Percentiles rank a stretch among this genome's conserved stretches.
phyloP scores from a whole-genome alignment of 306 rosid species.

The Castanospermum australe region DNA sequence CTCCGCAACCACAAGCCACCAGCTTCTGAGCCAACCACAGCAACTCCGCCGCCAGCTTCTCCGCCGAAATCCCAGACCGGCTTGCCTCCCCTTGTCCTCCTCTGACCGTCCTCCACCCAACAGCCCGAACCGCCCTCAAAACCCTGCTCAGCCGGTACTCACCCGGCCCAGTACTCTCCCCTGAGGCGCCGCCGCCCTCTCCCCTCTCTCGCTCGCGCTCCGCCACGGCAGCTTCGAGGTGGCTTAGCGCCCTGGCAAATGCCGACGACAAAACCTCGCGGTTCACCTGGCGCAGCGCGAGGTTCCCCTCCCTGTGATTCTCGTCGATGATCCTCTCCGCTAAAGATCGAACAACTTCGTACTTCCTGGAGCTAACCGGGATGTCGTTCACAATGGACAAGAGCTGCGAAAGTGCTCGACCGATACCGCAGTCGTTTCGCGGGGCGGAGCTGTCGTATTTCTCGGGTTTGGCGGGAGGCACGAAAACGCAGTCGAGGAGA shows the following conservation, averaged over 20 bases:
- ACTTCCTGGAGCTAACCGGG: constrained; percentile 66
- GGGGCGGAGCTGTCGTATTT: background rate
- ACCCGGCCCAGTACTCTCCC: background rate
- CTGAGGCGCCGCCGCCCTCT: background rate
- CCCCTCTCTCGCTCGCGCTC: background rate
- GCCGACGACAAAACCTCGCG: constrained; percentile 47
- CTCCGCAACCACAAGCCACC: constrained; percentile 45
- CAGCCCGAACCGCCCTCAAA: constrained; percentile 22
- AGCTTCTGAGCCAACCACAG: constrained; percentile 61
- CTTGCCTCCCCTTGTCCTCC: background rate
- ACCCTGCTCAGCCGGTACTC: constrained; percentile 23
- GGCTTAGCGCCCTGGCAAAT: constrained; percentile 41
- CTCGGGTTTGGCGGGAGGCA: background rate
- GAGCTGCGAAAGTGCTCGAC: constrained; percentile 66
- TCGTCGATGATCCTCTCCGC: constrained; percentile 60
- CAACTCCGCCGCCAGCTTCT: constrained; percentile 69
- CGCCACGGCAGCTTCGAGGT: constrained; percentile 37
- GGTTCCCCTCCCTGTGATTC: constrained; percentile 40
- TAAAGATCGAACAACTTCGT: constrained; percentile 55
- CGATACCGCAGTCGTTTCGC: constrained; percentile 31
- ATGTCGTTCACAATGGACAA: constrained; percentile 40
- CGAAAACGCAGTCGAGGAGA: background rate
- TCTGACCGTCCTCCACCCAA: background rate
- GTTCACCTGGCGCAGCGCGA: constrained; percentile 47
- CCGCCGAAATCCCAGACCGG: constrained; percentile 35